These are phyloP conservation scores for Circinella minor DNA, from an alignment of 371 early-diverging fungal genomes.

Conservation along the genomic window DNA sequence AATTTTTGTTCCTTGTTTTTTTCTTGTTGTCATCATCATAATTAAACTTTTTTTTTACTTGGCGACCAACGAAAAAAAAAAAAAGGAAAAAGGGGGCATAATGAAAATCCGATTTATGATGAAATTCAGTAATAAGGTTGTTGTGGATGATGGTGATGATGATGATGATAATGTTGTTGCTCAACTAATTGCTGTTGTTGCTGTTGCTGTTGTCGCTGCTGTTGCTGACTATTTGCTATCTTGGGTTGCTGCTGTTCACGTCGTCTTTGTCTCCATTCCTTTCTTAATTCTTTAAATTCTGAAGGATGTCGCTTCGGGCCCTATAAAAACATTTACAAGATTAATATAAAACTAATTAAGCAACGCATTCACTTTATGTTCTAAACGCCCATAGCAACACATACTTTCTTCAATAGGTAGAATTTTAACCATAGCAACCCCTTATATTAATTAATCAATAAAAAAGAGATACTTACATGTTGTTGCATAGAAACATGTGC, in stretches of 20 bases:
- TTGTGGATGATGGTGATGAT: neutral
- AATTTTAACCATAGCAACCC: neutral
- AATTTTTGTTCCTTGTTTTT: too few relatives aligned
- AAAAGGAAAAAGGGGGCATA: neutral
- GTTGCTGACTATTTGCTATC: neutral
- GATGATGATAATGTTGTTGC: slow-evolving; percentile 1
- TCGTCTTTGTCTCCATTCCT: slow-evolving; percentile 36
- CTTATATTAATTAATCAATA: neutral
- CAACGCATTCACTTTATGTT: too few relatives aligned
- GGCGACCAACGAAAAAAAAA: too few relatives aligned
- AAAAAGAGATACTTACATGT: slow-evolving; percentile 50
- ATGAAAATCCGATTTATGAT: neutral
- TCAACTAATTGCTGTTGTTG: neutral
- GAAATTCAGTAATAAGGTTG: neutral
- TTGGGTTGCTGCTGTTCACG: slow-evolving; percentile 4
- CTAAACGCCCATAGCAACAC: too few relatives aligned
- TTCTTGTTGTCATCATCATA: too few relatives aligned
- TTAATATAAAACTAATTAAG: too few relatives aligned
- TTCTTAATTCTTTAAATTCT: slow-evolving; percentile 43
- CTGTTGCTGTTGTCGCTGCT: slow-evolving; percentile 2
- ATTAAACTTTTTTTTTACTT: too few relatives aligned
- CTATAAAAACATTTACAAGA: slow-evolving; percentile 8
- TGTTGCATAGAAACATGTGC: slow-evolving; percentile 76
- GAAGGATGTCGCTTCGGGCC: slow-evolving; percentile 38
- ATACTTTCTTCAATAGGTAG: too few relatives aligned